These are phyloP conservation scores for Saitozyma sp. DNA, from an alignment of 768 basidiomycete species.

Conservation along the genomic window DNA sequence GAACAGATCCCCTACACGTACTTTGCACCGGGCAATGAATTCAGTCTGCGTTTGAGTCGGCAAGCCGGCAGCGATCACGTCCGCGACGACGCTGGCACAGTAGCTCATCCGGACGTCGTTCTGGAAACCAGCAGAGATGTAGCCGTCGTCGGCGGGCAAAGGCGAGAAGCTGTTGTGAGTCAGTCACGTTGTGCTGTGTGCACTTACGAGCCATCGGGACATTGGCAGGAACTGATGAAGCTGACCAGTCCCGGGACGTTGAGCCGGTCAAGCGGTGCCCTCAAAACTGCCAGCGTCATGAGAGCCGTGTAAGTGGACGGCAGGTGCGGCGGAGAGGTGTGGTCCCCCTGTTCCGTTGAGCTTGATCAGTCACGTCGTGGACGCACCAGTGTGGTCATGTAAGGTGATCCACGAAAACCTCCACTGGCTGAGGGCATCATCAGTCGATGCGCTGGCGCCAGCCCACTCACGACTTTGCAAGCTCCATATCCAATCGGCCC, in stretches of 20 bases:
- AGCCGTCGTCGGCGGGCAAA: conserved; percentile 48
- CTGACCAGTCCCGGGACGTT: conserved; percentile 67
- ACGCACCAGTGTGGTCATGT: conserved; percentile 58
- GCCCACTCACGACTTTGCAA: conserved; percentile 67
- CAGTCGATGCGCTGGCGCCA: not conserved
- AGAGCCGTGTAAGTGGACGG: conserved; percentile 94
- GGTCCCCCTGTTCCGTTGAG: conserved; percentile 13
- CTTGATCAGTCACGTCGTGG: not conserved
- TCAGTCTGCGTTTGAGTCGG: conserved; percentile 63
- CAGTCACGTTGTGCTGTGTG: not conserved
- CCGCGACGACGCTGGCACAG: conserved; percentile 80
- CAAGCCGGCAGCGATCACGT: conserved; percentile 74
- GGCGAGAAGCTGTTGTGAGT: conserved; percentile 46
- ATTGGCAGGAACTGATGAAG: conserved; percentile 73
- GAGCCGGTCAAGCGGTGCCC: conserved; percentile 76
- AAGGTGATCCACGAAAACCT: conserved; percentile 70
- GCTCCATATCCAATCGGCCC: conserved; percentile 85
- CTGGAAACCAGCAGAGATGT: conserved; percentile 50
- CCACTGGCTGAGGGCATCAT: conserved; percentile 19
- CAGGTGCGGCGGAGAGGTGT: conserved; percentile 65
- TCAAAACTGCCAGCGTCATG: conserved; percentile 75
- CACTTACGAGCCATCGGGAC: conserved; percentile 75
- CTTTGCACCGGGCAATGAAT: conserved; percentile 73
- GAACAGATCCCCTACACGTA: conserved; percentile 51
- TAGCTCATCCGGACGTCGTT: conserved; percentile 80